Evolutionary conservation across 1,284 basidiomycete genomes (phyloP).

Genomic region (Puccinia sorghi): DNA sequence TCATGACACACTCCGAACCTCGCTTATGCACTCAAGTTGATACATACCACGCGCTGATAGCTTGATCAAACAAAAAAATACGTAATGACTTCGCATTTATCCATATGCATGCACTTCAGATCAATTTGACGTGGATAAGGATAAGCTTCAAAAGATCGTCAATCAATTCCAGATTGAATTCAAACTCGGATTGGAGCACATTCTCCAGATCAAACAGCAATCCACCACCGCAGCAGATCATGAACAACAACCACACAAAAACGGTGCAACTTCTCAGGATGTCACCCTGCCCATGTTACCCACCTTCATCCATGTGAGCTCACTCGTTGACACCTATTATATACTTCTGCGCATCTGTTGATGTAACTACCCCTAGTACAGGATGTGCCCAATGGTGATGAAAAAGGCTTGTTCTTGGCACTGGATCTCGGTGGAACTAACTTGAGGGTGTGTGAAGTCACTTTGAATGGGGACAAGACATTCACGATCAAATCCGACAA

Average conservation of each 20-base stretch:
- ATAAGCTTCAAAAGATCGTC: constrained; percentile 33
- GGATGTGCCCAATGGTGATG: constrained; percentile 82
- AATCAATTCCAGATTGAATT: constrained; percentile 44
- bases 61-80: background rate
- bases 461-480: constrained; percentile 80
- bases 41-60: background rate
- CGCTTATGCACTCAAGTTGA: constrained; percentile 5
- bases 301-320: constrained; percentile 52
- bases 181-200: constrained; percentile 21
- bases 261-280: constrained; percentile 32
- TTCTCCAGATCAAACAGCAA: constrained; percentile 27
- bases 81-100: too few species aligned
- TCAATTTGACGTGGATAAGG: constrained; percentile 36
- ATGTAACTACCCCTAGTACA: background rate
- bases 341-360: background rate
- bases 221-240: constrained; percentile 42
- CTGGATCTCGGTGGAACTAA: constrained; percentile 94
- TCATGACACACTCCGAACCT: background rate
- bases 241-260: constrained; percentile 26
- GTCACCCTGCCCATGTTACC: constrained; percentile 54
- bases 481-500: constrained; percentile 89
- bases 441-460: constrained; percentile 91
- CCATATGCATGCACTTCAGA: too few species aligned
- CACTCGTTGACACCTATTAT: background rate
- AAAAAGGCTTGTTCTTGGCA: constrained; percentile 88